Percentiles rank a stretch among this genome's conserved stretches.
Evolutionary conservation across 225 moss, liverwort and hornwort genomes (phyloP).

Genomic region (Marchantia polymorpha): DNA sequence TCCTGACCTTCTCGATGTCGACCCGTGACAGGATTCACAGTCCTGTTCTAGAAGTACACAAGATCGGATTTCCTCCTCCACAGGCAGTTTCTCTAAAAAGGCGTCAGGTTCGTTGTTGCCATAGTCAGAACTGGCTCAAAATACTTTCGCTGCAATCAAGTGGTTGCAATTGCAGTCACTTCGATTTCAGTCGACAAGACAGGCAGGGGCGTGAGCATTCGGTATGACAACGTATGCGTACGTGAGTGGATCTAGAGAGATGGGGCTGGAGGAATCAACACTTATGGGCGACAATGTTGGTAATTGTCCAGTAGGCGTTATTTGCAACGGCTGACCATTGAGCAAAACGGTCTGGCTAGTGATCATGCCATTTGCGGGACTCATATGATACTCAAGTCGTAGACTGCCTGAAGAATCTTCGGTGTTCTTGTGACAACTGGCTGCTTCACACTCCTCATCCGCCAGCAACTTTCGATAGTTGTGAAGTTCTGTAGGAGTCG

Average conservation of each 20-base stretch:
- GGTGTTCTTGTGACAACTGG: neutral
- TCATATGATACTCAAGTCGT: slow-evolving; percentile 65
- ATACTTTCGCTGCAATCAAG: neutral
- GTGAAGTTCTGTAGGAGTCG: neutral
- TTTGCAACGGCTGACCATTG: slow-evolving; percentile 57
- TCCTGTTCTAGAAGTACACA: neutral
- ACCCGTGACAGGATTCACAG: neutral
- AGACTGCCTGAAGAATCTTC: slow-evolving; percentile 7
- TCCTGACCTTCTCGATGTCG: neutral
- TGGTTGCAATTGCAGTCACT: neutral
- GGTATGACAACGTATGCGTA: slow-evolving; percentile 58
- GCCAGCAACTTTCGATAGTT: neutral
- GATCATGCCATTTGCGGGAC: slow-evolving; percentile 51
- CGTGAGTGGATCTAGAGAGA: slow-evolving; percentile 58
- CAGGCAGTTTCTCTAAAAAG: neutral
- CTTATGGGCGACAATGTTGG: slow-evolving; percentile 44
- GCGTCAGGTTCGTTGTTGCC: neutral
- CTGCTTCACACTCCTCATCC: neutral
- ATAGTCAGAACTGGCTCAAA: neutral
- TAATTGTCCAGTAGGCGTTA: slow-evolving; percentile 48
- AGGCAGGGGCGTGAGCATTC: slow-evolving; percentile 13
- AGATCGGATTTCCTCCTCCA: neutral
- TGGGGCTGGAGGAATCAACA: slow-evolving; percentile 44
- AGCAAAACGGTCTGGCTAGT: slow-evolving; percentile 57
- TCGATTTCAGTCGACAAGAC: neutral